Evolutionary conservation across 192 early-diverging fungal genomes (phyloP).

Genomic region (Radiomyces spectabilis): DNA sequence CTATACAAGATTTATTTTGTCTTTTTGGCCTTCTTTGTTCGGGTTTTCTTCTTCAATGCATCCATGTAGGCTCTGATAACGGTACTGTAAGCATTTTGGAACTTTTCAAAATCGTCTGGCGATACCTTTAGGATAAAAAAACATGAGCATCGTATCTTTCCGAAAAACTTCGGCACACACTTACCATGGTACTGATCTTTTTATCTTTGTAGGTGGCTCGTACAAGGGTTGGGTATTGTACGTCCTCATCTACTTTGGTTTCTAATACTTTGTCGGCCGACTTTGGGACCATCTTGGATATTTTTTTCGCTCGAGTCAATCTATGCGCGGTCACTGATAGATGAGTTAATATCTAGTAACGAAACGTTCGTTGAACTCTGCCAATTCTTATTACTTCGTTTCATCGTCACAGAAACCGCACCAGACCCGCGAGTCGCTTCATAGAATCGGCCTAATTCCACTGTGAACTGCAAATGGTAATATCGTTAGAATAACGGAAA

Average conservation of each 20-base stretch:
- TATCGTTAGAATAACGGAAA: neutral
- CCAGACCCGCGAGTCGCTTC: slow-evolving; percentile 20
- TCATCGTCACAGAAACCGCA: slow-evolving; percentile 27
- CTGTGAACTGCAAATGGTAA: slow-evolving; percentile 20
- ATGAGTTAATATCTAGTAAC: neutral
- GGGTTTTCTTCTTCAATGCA: slow-evolving; percentile 26
- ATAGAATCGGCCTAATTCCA: slow-evolving; percentile 26
- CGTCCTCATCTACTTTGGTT: neutral
- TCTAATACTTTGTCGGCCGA: slow-evolving; percentile 4
- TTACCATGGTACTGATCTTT: slow-evolving; percentile 27
- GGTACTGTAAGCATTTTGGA: slow-evolving; percentile 23
- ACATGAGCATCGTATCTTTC: neutral
- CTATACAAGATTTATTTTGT: too few species aligned
- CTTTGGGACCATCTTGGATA: slow-evolving; percentile 16
- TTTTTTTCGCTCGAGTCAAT: neutral
- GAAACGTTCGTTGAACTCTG: neutral
- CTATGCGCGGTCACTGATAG: slow-evolving; percentile 12
- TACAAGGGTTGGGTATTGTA: slow-evolving; percentile 16
- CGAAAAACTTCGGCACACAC: neutral
- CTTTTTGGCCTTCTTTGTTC: slow-evolving; percentile 21
- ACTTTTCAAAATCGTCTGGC: slow-evolving; percentile 17
- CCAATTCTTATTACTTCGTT: slow-evolving; percentile 18
- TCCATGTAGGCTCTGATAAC: slow-evolving; percentile 32
- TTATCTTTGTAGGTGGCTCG: slow-evolving; percentile 16
- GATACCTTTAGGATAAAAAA: slow-evolving; percentile 12